Evolutionary conservation across 1,284 basidiomycete genomes (phyloP).

Genomic region (Microbotryum intermedium): DNA sequence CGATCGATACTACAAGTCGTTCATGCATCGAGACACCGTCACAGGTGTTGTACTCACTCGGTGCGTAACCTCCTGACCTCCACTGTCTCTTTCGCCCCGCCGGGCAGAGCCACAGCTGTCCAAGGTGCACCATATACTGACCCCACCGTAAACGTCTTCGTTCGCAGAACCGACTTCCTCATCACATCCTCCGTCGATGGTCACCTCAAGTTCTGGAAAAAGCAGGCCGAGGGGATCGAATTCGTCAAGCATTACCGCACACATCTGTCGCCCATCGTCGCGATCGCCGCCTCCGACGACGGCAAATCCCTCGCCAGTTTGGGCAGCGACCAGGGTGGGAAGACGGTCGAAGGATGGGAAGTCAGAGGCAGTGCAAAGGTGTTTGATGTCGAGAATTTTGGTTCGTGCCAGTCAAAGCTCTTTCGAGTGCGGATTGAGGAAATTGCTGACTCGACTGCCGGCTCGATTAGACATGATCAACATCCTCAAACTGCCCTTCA

Average conservation of each 20-base stretch:
- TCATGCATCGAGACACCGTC: slow-evolving; percentile 94
- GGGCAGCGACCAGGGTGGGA: slow-evolving; percentile 35
- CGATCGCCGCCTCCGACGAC: slow-evolving; percentile 79
- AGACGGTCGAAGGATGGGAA: slow-evolving; percentile 62
- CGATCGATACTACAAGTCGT: slow-evolving; percentile 91
- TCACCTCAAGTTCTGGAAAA: slow-evolving; percentile 97
- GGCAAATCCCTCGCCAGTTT: slow-evolving; percentile 80
- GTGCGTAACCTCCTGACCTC: slow-evolving; percentile 46
- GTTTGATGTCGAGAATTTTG: slow-evolving; percentile 96
- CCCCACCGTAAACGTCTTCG: not conserved
- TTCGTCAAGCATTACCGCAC: slow-evolving; percentile 85
- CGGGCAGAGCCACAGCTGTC: not conserved
- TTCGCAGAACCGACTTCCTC: slow-evolving; percentile 72
- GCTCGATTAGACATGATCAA: slow-evolving; percentile 83
- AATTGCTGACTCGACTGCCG: not conserved
- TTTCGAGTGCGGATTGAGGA: not conserved
- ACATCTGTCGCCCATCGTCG: slow-evolving; percentile 70
- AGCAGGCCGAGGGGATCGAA: slow-evolving; percentile 83
- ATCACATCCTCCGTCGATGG: slow-evolving; percentile 93
- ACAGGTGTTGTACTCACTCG: slow-evolving; percentile 79
- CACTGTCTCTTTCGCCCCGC: no score
- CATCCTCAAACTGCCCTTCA: slow-evolving; percentile 80
- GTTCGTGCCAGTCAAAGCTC: slow-evolving; percentile 46
- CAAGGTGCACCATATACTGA: not conserved
- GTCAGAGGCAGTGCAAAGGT: slow-evolving; percentile 59